These are phyloP conservation scores for Aspergillus novoparasiticus DNA, from an alignment of 2,329 filamentous ascomycete species.

Conservation along the genomic window DNA sequence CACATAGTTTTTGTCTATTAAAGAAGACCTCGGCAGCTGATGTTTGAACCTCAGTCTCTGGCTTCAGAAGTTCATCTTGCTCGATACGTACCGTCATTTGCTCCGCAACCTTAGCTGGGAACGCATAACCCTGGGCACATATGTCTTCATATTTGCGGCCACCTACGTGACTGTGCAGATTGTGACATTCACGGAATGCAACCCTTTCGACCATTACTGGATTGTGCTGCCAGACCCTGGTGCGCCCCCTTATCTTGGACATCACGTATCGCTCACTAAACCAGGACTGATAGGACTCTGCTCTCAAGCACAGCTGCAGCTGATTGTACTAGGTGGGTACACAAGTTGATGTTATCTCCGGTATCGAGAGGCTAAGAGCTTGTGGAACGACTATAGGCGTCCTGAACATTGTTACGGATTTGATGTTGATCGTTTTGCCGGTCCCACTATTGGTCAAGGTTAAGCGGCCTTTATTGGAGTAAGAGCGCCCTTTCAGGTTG, in stretches of 20 bases:
- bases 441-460: slow-evolving; percentile 4
- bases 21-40: not conserved
- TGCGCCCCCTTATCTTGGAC: not conserved
- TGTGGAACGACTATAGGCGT: not conserved
- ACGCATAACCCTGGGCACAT: not conserved
- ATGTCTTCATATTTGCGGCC: not conserved
- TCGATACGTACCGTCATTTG: slow-evolving; percentile 7
- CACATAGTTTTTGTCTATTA: no score
- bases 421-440: slow-evolving; percentile 7
- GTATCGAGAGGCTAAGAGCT: not conserved
- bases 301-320: slow-evolving; percentile 2
- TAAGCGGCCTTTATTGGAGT: not conserved
- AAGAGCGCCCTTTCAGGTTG: not conserved
- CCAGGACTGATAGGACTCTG: not conserved
- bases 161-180: slow-evolving; percentile 4
- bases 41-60: not conserved
- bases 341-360: not conserved
- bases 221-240: slow-evolving; percentile 5
- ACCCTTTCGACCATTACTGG: slow-evolving; percentile 10
- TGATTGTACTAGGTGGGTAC: slow-evolving; percentile 2
- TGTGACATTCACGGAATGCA: slow-evolving; percentile 7
- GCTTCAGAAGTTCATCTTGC: slow-evolving; percentile 6
- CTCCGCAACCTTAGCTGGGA: slow-evolving; percentile 7
- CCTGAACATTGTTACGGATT: slow-evolving; percentile 4
- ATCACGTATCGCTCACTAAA: not conserved